phyloP scores from a whole-genome alignment of 768 basidiomycete species.

The Amanita pallidorosea region DNA sequence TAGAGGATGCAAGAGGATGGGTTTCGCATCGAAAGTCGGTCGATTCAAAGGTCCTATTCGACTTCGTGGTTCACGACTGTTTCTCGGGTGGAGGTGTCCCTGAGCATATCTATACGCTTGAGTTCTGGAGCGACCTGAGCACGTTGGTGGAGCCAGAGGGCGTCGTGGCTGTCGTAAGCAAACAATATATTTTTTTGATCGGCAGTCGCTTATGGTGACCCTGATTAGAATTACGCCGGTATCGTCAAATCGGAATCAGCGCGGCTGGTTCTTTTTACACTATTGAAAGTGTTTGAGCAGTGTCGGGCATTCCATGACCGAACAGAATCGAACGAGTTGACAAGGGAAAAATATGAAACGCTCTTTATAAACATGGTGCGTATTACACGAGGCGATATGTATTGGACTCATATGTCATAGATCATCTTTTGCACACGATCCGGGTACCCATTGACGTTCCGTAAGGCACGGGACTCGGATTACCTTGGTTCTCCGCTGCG shows the following conservation, averaged over 20 bases:
- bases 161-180: conserved; percentile 67
- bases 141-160: conserved; percentile 56
- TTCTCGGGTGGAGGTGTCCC: conserved; percentile 94
- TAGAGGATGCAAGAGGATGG: conserved; percentile 73
- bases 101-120: conserved; percentile 67
- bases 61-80: conserved; percentile 81
- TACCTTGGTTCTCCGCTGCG: conserved; percentile 64
- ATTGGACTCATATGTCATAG: conserved; percentile 24
- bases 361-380: conserved; percentile 70
- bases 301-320: conserved; percentile 83
- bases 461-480: conserved; percentile 40
- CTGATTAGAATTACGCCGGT: conserved; percentile 76
- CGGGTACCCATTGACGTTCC: conserved; percentile 43
- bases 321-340: conserved; percentile 21
- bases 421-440: conserved; percentile 76
- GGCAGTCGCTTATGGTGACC: neutral
- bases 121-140: conserved; percentile 75
- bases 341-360: conserved; percentile 33
- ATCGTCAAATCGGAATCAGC: conserved; percentile 48
- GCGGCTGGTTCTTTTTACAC: conserved; percentile 56
- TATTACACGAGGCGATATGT: conserved; percentile 1
- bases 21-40: conserved; percentile 32
- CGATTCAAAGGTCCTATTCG: conserved; percentile 33
- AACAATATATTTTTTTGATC: conserved; percentile 6
- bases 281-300: conserved; percentile 58